phyloP scores from a whole-genome alignment of 495 filamentous ascomycete genomes.

The Penicillium pancosmium region DNA sequence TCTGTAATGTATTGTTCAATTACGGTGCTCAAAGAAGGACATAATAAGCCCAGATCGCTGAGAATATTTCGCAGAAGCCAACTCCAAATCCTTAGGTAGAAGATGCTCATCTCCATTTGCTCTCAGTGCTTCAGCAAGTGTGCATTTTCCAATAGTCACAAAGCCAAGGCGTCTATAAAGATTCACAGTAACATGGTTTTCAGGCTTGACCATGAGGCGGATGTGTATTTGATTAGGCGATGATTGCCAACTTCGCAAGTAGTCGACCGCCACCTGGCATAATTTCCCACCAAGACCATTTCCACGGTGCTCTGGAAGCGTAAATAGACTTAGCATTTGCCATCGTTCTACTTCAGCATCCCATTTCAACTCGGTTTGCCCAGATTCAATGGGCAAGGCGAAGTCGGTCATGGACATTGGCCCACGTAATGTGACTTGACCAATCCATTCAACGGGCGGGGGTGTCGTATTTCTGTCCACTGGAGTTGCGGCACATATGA shows the following conservation, averaged over 20 bases:
- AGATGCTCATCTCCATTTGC: slow-evolving; percentile 39
- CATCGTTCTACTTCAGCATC: slow-evolving; percentile 34
- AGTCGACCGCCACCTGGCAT: slow-evolving; percentile 33
- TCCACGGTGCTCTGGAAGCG: slow-evolving; percentile 32
- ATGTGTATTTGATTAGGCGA: slow-evolving; percentile 21
- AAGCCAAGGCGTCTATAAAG: slow-evolving; percentile 39
- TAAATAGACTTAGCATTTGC: slow-evolving; percentile 43
- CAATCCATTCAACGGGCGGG: slow-evolving; percentile 32
- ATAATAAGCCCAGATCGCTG: slow-evolving; percentile 26
- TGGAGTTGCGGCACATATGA: slow-evolving; percentile 36
- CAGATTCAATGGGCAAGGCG: slow-evolving; percentile 24
- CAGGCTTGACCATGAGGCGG: slow-evolving; percentile 36
- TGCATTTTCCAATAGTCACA: slow-evolving; percentile 27
- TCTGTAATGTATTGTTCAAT: neutral
- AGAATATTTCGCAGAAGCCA: slow-evolving; percentile 24
- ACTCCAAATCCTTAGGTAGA: slow-evolving; percentile 33
- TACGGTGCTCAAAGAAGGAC: neutral
- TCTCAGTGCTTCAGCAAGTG: slow-evolving; percentile 35
- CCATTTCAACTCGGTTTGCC: slow-evolving; percentile 11
- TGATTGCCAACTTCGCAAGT: slow-evolving; percentile 19
- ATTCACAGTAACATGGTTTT: slow-evolving; percentile 30
- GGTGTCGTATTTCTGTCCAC: slow-evolving; percentile 7
- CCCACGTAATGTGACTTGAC: slow-evolving; percentile 36
- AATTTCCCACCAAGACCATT: slow-evolving; percentile 36
- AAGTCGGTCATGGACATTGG: slow-evolving; percentile 25